Evolutionary conservation across 2,329 filamentous ascomycete genomes (phyloP).

Genomic region (Sclerotinia glacialis): DNA sequence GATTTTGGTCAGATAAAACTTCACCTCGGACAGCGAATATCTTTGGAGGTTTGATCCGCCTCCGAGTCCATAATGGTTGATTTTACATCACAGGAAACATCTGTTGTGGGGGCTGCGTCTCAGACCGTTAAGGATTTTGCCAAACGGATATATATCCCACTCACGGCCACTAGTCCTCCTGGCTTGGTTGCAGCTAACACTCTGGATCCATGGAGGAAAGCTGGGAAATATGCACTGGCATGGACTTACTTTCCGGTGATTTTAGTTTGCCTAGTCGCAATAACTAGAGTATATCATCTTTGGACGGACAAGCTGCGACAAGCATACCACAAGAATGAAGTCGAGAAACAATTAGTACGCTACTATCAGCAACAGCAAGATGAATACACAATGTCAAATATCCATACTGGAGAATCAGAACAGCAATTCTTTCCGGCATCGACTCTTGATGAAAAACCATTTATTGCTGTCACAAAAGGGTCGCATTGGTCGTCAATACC

Average conservation of each 20-base stretch:
- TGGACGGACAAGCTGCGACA: slow-evolving; percentile 93
- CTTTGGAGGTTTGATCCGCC: neutral
- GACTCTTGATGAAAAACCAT: slow-evolving; percentile 54
- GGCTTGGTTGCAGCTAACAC: slow-evolving; percentile 61
- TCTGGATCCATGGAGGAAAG: slow-evolving; percentile 75
- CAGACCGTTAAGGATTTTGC: slow-evolving; percentile 34
- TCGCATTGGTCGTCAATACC: slow-evolving; percentile 74
- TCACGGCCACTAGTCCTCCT: slow-evolving; percentile 58
- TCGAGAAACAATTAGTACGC: slow-evolving; percentile 61
- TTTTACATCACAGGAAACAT: slow-evolving; percentile 22
- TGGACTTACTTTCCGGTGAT: slow-evolving; percentile 86
- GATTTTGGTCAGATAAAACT: neutral
- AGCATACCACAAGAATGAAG: slow-evolving; percentile 80
- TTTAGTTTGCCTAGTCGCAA: slow-evolving; percentile 63
- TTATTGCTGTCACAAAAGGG: slow-evolving; percentile 54
- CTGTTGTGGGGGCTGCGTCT: slow-evolving; percentile 31
- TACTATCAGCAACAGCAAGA: slow-evolving; percentile 52
- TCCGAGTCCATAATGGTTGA: slow-evolving; percentile 7
- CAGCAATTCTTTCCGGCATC: slow-evolving; percentile 66
- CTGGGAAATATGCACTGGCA: slow-evolving; percentile 80
- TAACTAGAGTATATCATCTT: slow-evolving; percentile 77
- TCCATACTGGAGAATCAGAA: slow-evolving; percentile 46
- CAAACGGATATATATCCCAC: slow-evolving; percentile 56
- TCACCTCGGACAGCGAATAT: neutral
- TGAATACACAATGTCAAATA: slow-evolving; percentile 60